Evolutionary conservation across 208 protist genomes (phyloP), one percentile per base, ranked within the genome.

Genomic region (Acanthamoeba rhysodes): DNA sequence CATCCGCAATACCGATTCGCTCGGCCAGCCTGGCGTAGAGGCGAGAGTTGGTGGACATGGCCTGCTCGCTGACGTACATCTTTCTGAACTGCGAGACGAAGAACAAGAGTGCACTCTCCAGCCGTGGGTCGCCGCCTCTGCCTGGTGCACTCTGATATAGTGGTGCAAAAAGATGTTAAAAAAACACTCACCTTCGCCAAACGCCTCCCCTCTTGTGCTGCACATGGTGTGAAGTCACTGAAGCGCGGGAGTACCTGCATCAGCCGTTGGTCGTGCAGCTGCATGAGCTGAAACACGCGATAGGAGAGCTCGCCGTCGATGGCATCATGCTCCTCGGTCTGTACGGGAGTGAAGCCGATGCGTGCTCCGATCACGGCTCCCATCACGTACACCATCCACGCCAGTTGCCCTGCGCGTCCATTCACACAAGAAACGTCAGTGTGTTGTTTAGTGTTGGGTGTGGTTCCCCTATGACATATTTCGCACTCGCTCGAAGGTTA

Each of bases 321-420:
- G 18, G 92, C 68, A 55, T 97, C 96, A 55, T 96, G 94, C 24
- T 97, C 94, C 34, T 97, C 97, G 24, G 80, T 90, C 12, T 90
- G 80, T 14, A 95, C 93, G 53, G 64, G 91, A 48, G 94, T 80
- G 12, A 59, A 84, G 10, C 62, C 64, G 5, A 96, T 95, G 64
- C 96, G 95, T 70, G 95, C 96, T 32, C 82, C 66, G 22, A 97
- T 93, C 74, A 97, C 91, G 64, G 92, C 94, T 41, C 96, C 96
- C 72, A 97, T 96, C 32, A 97, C 96, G 68, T 98, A 97, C 24
- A 98, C 94, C 64, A 98, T 95, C 97, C 97, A 98, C 34, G 97
- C 92, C 14, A 96, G 93, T 94, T 95, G 93, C 82, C 95, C 93
- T 76, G 84, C 9, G 14, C 5, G 27, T 32, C 57, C 27, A 88